Base-by-base conservation (phyloP, 805 yeast genomes). In the Metahyphopichia silvanorum region DNA sequence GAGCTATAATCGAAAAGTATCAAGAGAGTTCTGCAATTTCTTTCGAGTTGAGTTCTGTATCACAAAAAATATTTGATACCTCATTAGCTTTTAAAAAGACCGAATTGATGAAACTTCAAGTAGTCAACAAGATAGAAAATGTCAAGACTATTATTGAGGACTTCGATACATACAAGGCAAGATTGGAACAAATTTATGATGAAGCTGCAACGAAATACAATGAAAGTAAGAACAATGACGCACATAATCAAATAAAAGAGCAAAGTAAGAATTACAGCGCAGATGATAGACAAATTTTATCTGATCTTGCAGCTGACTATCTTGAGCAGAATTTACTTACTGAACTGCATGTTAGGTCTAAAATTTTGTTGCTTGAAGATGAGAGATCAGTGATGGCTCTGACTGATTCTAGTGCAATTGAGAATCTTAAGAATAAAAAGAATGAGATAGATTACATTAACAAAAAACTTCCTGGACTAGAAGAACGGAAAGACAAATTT, bases 341-440 rank as follows among this genome's bases (percentile, higher is more conserved):
- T 14, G 66, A 69, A 37, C 40, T 35, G 4, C 46, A 46, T 29
- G 51, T 79, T 7, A 38, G 56, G 20, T 66, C 58, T 9, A 61
- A 58, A 29, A 66, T 78, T 19, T 60, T 59, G 16, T 55, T 63
- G 21, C 54, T 78, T 16, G 70, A 71, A 30, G 74, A 76, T 13
- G 82, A 73, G 34, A 47, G 58, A 30, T 49, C 61, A 2, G 51
- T 63, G 16, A 49, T 61, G 48, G 43, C 68, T 1, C 51, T 61
- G 8, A 66, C 65, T 4, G 71, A 66, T 36, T 46, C 49, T 30
- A 56, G 59, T 22, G 56, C 71, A 1, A 46, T 66, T 11, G 60
- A 66, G 23, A 56, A 53, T n/a, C 68, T 76, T 27, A 63, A 60
- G 33, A 40, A 40, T 12, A 66, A 62, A 25, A 56, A 71, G 4